These are phyloP conservation scores for Teratosphaeria gauchensis DNA, from an alignment of 2,329 filamentous ascomycete species.

Conservation along the genomic window DNA sequence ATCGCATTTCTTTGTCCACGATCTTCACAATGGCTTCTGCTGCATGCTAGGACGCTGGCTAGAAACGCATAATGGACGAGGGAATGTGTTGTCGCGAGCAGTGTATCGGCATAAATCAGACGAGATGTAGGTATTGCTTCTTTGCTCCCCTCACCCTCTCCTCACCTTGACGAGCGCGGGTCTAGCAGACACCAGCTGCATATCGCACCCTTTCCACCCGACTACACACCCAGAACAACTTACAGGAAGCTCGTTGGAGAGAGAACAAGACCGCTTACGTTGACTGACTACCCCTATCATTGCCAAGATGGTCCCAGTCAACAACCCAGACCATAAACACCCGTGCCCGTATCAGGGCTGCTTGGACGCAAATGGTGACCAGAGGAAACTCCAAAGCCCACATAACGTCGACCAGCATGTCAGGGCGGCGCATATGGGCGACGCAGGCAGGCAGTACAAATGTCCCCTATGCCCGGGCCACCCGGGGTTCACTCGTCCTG, in stretches of 20 bases:
- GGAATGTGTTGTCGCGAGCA: background rate
- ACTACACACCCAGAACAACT: background rate
- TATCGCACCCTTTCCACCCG: background rate
- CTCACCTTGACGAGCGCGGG: background rate
- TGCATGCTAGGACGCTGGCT: background rate
- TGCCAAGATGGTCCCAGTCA: background rate
- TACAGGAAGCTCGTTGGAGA: background rate
- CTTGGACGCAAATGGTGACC: background rate
- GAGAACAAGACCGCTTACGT: background rate
- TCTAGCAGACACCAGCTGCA: background rate
- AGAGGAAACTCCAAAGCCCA: background rate
- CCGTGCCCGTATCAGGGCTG: background rate
- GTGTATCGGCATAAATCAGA: background rate
- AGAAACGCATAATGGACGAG: background rate
- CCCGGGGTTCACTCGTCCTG: background rate
- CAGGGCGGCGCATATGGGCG: background rate
- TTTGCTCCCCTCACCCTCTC: background rate
- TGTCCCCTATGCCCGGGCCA: background rate
- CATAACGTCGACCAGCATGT: background rate
- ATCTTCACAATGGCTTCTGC: background rate
- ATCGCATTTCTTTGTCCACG: background rate
- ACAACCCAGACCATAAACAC: background rate
- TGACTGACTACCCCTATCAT: background rate
- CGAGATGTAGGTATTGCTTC: background rate
- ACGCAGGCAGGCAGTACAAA: background rate